Evolutionary conservation across 2,329 filamentous ascomycete genomes (phyloP).

Genomic region (Colletotrichum musicola): DNA sequence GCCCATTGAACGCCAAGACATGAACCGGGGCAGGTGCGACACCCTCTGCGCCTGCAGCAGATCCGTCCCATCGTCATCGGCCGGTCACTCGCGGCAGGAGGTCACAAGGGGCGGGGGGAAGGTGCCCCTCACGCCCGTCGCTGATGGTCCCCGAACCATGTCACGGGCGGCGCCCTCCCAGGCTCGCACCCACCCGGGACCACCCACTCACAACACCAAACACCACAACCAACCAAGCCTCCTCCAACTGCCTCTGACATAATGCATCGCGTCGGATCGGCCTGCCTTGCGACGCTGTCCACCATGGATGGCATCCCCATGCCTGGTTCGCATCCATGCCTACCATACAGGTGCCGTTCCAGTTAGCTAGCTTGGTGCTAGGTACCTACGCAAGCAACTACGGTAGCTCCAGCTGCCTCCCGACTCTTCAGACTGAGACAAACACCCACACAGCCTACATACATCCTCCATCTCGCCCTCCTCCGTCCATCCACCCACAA

Average conservation of each 20-base stretch:
- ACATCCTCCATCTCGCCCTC: neutral
- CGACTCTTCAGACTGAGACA: constrained; percentile 23
- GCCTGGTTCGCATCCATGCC: constrained; percentile 14
- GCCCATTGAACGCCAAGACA: constrained; percentile 5
- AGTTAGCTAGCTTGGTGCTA: neutral
- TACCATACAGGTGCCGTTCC: neutral
- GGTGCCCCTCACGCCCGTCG: constrained; percentile 10
- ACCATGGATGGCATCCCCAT: constrained; percentile 46
- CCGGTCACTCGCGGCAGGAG: constrained; percentile 13
- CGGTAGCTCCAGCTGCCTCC: neutral
- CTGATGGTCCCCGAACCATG: constrained; percentile 36
- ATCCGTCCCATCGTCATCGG: constrained; percentile 31
- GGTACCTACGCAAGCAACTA: too few relatives aligned
- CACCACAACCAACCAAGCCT: neutral
- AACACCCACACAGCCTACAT: constrained; percentile 6
- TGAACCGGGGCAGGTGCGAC: constrained; percentile 16
- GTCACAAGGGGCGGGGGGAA: constrained; percentile 23
- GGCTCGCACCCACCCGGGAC: constrained; percentile 12
- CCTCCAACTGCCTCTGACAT: constrained; percentile 29
- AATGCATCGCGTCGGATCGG: constrained; percentile 22
- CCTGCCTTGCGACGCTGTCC: constrained; percentile 33
- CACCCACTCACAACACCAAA: neutral
- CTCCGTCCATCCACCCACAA: neutral
- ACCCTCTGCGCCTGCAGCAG: constrained; percentile 33
- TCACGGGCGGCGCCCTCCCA: constrained; percentile 30